Base-by-base conservation (phyloP, 768 basidiomycete species). In the Russula lepida region DNA sequence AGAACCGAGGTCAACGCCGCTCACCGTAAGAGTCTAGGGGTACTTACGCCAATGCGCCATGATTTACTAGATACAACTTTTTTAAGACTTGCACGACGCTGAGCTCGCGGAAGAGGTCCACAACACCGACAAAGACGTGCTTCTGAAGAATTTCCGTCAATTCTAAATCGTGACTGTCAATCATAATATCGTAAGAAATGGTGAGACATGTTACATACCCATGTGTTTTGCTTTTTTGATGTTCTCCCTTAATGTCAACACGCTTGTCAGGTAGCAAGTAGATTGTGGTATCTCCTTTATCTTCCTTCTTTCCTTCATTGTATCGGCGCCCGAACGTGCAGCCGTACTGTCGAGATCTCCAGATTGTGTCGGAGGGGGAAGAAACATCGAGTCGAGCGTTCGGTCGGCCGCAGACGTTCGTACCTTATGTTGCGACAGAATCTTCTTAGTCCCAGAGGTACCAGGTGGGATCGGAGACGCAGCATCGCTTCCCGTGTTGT, bases 321-420 rank as follows among this genome's bases (percentile, higher is more conserved):
- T 7, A 30, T 54, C 62, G 13, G 43, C 65, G 67, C 44, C 43
- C 17, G 35, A 32, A 49, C 48, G 54, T 13, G 48, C 46, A 32
- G 21, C 12, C 23, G 28, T 5, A 30, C 43, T 35, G 1, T 54
- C 57, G 28, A 25, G 56, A 60, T 27, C 66, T 69, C 60, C 54
- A 54, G 67, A 48, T 68, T 74, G 81, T 6, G 78, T 76, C 3
- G 84, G 81, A 63, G 85, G 82, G 25, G 74, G 68, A 11, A 89
- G 86, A 63, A 98, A 89, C 92, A 98, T 97, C 0, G 93, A 93
- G 69, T 98, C 95, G 17, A 99, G 80, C 0, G 95, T 98, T 37
- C 95, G 84, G 60, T 95, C 90, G 47, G 86, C 78, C 9, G 86
- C 74, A 11, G 93, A 95, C 2, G 92, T 94, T 58, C 95, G 84